A percentile compares a stretch with the other conserved stretches of the same genome.
These are phyloP conservation scores for Diaporthe caulivora DNA, from an alignment of 2,329 filamentous ascomycete genomes.

Conservation along the genomic window DNA sequence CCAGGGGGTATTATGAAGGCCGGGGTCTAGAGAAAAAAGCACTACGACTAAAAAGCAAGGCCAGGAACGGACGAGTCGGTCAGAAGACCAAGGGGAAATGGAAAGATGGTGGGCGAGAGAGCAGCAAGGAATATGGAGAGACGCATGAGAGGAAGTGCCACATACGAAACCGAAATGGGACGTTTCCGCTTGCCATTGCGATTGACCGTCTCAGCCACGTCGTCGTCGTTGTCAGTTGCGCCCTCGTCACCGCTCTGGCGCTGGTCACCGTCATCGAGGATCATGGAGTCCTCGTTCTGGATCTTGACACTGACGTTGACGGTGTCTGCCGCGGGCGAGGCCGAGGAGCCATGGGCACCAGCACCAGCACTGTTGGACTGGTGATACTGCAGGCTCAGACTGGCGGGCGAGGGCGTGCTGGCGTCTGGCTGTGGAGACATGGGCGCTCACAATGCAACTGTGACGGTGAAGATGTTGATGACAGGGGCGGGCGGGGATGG, in stretches of 20 bases:
- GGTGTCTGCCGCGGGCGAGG: conserved; percentile 33
- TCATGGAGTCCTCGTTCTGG: conserved; percentile 32
- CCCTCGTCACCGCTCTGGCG: conserved; percentile 48
- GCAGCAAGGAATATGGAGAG: neutral
- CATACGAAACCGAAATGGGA: conserved; percentile 71
- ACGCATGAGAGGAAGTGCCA: conserved; percentile 40
- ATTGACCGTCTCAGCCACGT: conserved; percentile 55
- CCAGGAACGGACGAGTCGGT: conserved; percentile 15
- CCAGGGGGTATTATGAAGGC: conserved; percentile 8
- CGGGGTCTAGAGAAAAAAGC: conserved; percentile 1
- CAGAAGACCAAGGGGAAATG: conserved; percentile 9
- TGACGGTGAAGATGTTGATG: conserved; percentile 8
- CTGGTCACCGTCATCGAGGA: conserved; percentile 33
- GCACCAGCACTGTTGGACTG: conserved; percentile 8
- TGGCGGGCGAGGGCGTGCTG: conserved; percentile 23
- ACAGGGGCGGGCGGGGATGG: conserved; percentile 2
- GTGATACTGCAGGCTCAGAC: conserved; percentile 18
- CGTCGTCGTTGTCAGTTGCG: conserved; percentile 59
- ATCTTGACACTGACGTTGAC: conserved; percentile 36
- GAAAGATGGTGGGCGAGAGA: conserved; percentile 35
- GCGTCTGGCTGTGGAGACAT: conserved; percentile 31
- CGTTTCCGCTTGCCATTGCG: conserved; percentile 70
- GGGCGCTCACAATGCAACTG: neutral
- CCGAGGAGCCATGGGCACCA: conserved; percentile 23
- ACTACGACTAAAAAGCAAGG: conserved; percentile 6